Percentiles rank a stretch among this genome's conserved stretches.
phyloP scores from a whole-genome alignment of 2,329 filamentous ascomycete genomes.

The Cladosporium sp. region DNA sequence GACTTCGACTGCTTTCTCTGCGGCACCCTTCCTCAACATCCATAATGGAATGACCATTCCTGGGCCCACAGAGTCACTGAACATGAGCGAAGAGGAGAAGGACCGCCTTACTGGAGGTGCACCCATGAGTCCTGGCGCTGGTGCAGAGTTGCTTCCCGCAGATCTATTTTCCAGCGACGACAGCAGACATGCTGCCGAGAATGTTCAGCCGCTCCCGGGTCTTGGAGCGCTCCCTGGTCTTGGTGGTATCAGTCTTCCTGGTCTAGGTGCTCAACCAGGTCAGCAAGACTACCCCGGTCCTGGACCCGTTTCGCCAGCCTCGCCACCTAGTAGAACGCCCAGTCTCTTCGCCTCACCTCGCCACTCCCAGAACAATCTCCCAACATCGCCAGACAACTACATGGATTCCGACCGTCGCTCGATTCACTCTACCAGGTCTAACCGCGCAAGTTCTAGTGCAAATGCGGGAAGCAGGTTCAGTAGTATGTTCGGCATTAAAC shows the following conservation, averaged over 20 bases:
- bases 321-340: slow-evolving; percentile 39
- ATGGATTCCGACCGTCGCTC: slow-evolving; percentile 45
- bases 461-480: slow-evolving; percentile 52
- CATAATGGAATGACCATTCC: slow-evolving; percentile 58
- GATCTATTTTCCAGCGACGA: slow-evolving; percentile 45
- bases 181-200: slow-evolving; percentile 17
- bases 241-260: slow-evolving; percentile 33
- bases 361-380: slow-evolving; percentile 43
- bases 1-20: slow-evolving; percentile 21
- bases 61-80: slow-evolving; percentile 38
- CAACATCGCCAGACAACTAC: slow-evolving; percentile 36
- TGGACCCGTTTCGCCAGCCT: slow-evolving; percentile 41
- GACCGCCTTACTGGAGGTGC: slow-evolving; percentile 60
- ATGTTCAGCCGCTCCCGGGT: slow-evolving; percentile 28
- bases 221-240: slow-evolving; percentile 37
- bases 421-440: slow-evolving; percentile 48
- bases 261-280: slow-evolving; percentile 15
- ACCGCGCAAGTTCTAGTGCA: slow-evolving; percentile 33
- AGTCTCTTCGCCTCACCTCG: slow-evolving; percentile 46
- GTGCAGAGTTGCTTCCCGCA: slow-evolving; percentile 64
- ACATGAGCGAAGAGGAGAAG: slow-evolving; percentile 59
- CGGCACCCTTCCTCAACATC: slow-evolving; percentile 52
- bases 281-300: slow-evolving; percentile 21
- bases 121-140: slow-evolving; percentile 73
- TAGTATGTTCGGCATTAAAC: slow-evolving; percentile 50